Conservation (phyloP, 2,329 filamentous ascomycete species). For the Triangularia verruculosa region DNA sequence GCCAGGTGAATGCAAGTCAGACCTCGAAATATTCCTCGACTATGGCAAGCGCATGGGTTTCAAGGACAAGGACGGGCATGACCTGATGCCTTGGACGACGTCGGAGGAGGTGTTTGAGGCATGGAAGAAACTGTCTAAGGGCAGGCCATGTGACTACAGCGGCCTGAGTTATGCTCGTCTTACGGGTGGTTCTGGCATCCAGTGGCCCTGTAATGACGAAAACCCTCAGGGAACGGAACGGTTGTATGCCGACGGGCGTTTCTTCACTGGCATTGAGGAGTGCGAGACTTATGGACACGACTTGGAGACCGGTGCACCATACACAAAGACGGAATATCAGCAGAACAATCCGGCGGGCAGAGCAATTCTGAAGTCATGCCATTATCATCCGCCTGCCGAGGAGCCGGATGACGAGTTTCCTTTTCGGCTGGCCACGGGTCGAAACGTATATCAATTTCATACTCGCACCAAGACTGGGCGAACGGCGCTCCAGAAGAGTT, state of each 20-base stretch:
- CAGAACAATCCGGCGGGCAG: constrained; percentile 33
- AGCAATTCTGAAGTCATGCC: constrained; percentile 36
- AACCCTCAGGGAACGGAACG: no score
- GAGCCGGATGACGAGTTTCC: constrained; percentile 34
- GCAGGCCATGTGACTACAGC: constrained; percentile 37
- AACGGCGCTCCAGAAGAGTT: constrained; percentile 31
- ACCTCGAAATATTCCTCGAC: constrained; percentile 38
- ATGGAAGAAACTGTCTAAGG: constrained; percentile 35
- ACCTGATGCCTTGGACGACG: constrained; percentile 31
- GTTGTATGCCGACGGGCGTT: no score
- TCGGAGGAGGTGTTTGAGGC: constrained; percentile 37
- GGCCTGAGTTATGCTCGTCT: constrained; percentile 35
- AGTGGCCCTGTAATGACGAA: no score
- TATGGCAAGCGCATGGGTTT: constrained; percentile 36
- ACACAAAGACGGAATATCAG: constrained; percentile 32
- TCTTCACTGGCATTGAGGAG: no score
- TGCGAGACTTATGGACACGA: no score
- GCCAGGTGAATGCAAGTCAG: constrained; percentile 35
- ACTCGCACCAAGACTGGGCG: constrained; percentile 38
- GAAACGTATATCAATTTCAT: constrained; percentile 37
- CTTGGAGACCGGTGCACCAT: no score
- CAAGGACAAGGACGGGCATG: constrained; percentile 33
- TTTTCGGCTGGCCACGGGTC: constrained; percentile 33
- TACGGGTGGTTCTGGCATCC: no score
- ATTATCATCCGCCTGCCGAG: constrained; percentile 33